Evolutionary conservation across 768 basidiomycete genomes (phyloP).

Genomic region (Agrocybe praecox): DNA sequence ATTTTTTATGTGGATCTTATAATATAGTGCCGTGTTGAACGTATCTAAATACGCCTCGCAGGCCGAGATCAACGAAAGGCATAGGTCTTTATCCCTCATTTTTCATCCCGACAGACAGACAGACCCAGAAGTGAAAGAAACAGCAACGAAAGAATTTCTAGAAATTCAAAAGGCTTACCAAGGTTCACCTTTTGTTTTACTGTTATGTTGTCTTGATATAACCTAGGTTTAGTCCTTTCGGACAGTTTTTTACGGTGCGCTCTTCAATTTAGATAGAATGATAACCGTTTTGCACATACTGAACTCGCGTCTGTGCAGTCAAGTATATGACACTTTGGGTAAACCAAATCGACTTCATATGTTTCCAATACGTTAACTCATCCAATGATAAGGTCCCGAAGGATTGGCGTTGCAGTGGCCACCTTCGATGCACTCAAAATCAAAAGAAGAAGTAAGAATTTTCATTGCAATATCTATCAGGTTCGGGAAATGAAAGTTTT

Average conservation of each 20-base stretch:
- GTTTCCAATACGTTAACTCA: constrained; percentile 21
- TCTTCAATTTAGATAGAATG: background rate
- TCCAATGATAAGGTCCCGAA: constrained; percentile 28
- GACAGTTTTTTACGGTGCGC: constrained; percentile 68
- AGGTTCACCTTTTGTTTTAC: constrained; percentile 40
- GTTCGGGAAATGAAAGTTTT: background rate
- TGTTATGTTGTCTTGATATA: background rate
- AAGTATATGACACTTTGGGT: constrained; percentile 79
- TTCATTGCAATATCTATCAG: background rate
- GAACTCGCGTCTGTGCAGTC: constrained; percentile 40
- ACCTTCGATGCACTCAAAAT: constrained; percentile 41
- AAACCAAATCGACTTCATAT: constrained; percentile 14
- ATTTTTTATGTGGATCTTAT: background rate
- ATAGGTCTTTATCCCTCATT: constrained; percentile 69
- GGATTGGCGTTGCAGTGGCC: constrained; percentile 43
- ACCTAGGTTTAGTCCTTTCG: constrained; percentile 52
- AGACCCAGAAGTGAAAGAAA: constrained; percentile 52
- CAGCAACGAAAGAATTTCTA: constrained; percentile 69
- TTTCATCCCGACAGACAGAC: constrained; percentile 88
- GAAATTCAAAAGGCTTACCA: constrained; percentile 86
- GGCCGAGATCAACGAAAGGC: constrained; percentile 74
- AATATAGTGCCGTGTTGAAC: constrained; percentile 66
- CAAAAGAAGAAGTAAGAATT: constrained; percentile 47
- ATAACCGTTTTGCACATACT: background rate
- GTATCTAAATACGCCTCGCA: constrained; percentile 63